Evolutionary conservation across 495 filamentous ascomycete genomes (phyloP), one percentile per base, ranked within the genome.

Genomic region (Penicillium herquei): DNA sequence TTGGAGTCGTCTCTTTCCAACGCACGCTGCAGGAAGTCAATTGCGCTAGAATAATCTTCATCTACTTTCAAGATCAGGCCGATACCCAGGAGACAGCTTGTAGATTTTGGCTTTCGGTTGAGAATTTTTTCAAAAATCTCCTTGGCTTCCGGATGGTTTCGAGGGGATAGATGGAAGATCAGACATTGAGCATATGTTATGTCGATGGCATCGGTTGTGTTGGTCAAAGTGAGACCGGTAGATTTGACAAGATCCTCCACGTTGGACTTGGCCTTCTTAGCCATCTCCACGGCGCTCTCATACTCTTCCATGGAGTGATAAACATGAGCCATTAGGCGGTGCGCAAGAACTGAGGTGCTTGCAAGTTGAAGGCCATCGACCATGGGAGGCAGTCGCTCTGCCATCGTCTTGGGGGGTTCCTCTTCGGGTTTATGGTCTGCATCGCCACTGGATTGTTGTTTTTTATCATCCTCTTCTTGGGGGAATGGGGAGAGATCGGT

Each of bases 61-160:
- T 96, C 90, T 56, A 96, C 92, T 71, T 96, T 90, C 39, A 92
- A 84, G 33, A 98, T 92, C 21, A 96, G 70, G 9, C 94, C 94
- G 48, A 97, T 83, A 3, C 94, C 94, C 47, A 98, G 87, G 35
- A 98, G 76, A 39, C 91, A 94, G 42, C 83, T 73, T 7, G 90
- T 92, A 2, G 88, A 91, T 2, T 77, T 80, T 8, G 84, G 78
- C 45, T 90, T 89, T 35, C 86, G 81, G 40, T 81, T 70, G 0
- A 99, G 78, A 1, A 96, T 88, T 8, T 76, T 75, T 56, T 94
- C 85, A 58, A 99, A 99, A 9, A 96, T 79, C 11, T 56, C 59
- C 61, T 88, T 91, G 3, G 94, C 95, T 74, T 98, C 92, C 21
- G 83, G 76, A 62, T 98, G 94, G 58, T 98, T 81, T 49, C 90